Percentiles rank a stretch among this genome's conserved stretches.
Conservation (phyloP, 345 rosid genomes). For the Dimocarpus longan region DNA sequence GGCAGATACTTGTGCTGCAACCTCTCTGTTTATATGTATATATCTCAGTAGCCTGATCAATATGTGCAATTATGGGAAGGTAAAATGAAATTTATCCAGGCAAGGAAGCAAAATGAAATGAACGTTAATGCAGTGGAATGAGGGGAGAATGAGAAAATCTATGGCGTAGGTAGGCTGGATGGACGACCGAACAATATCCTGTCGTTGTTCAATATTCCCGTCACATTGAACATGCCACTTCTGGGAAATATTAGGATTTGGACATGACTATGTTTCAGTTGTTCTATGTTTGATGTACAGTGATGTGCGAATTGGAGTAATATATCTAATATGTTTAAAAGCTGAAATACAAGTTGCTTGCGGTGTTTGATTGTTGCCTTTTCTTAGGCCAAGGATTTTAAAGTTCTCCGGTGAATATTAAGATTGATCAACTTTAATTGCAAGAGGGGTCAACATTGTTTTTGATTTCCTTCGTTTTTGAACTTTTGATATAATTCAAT, state of each 20-base stretch:
- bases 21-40: background rate
- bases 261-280: background rate
- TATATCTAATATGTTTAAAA: background rate
- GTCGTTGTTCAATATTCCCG: background rate
- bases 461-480: too few relatives aligned
- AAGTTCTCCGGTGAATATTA: too few relatives aligned
- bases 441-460: too few relatives aligned
- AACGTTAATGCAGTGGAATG: background rate
- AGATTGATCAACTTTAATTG: too few relatives aligned
- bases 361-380: background rate
- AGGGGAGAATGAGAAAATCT: background rate
- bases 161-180: background rate
- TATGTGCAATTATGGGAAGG: background rate
- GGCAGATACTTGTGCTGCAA: slow-evolving; percentile 12
- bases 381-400: background rate
- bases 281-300: slow-evolving; percentile 17
- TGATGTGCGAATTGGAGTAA: background rate
- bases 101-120: background rate
- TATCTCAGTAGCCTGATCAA: background rate
- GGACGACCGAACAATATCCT: background rate
- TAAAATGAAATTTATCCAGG: background rate
- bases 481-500: too few relatives aligned
- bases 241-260: background rate
- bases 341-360: background rate
- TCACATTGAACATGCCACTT: background rate